Evolutionary conservation across 2,329 filamentous ascomycete genomes (phyloP), one percentile per base, ranked within the genome.

Genomic region (Alternaria brassicae): DNA sequence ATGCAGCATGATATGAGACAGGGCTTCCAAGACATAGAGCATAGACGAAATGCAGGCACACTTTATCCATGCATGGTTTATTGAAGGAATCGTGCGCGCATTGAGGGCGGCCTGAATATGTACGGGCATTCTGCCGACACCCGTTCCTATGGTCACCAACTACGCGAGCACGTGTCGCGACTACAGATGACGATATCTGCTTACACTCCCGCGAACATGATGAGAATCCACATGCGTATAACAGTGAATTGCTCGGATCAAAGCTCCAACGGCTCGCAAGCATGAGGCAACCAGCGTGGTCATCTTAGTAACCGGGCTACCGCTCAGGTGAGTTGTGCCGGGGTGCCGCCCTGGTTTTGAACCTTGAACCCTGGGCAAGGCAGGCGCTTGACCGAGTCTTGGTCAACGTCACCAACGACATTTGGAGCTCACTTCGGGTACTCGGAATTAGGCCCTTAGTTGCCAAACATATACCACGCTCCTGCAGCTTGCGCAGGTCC

Each of bases 1-100:
- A 10, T 9, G 36, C 6, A 40, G 37, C 40, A 36, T 48, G 8
- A 9, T 6, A 30, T 17, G n/a, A 49, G 30, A 48, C 21, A 32
- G 27, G 28, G n/a, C 12, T 41, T 58, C 42, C 23, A 58, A 39
- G 54, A 48, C 25, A 58, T 58, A 58, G 50, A 58, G 50, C 13
- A 48, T 55, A 54, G 51, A 54, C 37, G 17, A 53, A 58, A 27
- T 44, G 23, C 51, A 53, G 23, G 40, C 51, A 36, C 30, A 42
- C 30, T 47, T 53, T 36, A 32, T 25, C 17, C 40, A 47, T 44
- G 52, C 41, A 13, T 37, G 44, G 44, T 19, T 48, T 48, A n/a
- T 48, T 48, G 19, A 32, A 36, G 28, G 28, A 21, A 34, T 34
- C 17, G 28, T 34, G 28, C 44, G 17, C 12, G 39, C 39, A 15